Base-by-base conservation (phyloP, 2,329 filamentous ascomycete genomes). In the Xylariales sp. region DNA sequence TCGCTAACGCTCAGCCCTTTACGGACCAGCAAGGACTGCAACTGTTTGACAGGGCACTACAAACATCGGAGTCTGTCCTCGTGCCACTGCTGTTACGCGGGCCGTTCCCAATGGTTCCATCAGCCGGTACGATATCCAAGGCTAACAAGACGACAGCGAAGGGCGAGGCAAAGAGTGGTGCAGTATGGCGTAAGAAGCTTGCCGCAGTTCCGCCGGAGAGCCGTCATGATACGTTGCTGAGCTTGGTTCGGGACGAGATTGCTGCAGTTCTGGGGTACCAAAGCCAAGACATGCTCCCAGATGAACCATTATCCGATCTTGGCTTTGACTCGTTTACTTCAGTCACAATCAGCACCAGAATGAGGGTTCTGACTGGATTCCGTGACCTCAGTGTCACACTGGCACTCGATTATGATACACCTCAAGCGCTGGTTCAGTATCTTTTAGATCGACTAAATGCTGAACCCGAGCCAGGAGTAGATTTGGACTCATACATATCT, bases 341-440 rank as follows among this genome's bases (percentile, higher is more conserved):
- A 12, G 33, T 35, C 21, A 35, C 33, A 12, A 15, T 35, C 33
- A 35, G 33, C n/a, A 35, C 25, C 23, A 27, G 33, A 16, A 27
- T 35, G 20, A 28, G 33, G 12, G 33, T 35, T 14, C 15, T 35
- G 14, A 27, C 33, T 12, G 33, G 33, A 11, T 37, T 37, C 24
- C 18, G 35, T 37, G 25, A 37, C 35, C 35, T 37, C 25, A 17
- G 25, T 16, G 35, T 37, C 18, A 37, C 35, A 21, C 25, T 37
- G 25, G 35, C 35, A 7, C 35, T 37, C 15, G 35, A 37, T 21
- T 37, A 37, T 30, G 35, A 37, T 30, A 30, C 35, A n/a, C 28
- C 35, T 6, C 24, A 37, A 19, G 35, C 35, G 5, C 27, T 37
- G 18, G 35, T 20, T 19, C 15, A 37, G 17, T 30, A 37, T 17